Evolutionary conservation across 2,329 filamentous ascomycete genomes (phyloP).

Genomic region (Colletotrichum sp.): DNA sequence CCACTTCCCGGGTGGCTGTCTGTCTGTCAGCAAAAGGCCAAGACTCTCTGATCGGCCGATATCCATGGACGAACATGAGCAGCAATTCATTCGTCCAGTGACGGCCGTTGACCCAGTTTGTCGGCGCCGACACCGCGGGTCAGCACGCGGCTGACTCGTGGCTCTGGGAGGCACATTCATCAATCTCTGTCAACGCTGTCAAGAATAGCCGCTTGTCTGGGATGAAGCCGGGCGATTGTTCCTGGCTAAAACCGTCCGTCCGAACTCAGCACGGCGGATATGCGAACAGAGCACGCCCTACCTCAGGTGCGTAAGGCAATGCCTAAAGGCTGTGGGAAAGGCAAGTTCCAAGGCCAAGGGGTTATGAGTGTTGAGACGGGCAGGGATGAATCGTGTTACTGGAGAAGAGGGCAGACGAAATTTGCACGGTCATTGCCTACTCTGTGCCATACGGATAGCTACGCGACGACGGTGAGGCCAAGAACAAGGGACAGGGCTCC

Average conservation of each 20-base stretch:
- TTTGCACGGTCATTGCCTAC: background rate
- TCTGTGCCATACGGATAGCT: background rate
- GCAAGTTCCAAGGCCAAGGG: background rate
- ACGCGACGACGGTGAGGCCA: background rate
- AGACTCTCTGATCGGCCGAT: background rate
- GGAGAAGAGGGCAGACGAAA: background rate
- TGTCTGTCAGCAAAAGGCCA: background rate
- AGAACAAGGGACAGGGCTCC: background rate
- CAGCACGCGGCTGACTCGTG: background rate
- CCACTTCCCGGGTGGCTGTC: background rate
- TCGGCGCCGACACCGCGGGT: background rate
- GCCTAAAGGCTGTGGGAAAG: background rate
- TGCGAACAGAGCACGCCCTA: background rate
- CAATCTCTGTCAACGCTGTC: background rate
- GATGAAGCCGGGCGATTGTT: background rate
- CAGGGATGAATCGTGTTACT: background rate
- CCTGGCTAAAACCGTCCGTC: background rate
- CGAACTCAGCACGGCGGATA: background rate
- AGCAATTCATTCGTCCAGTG: background rate
- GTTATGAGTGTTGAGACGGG: background rate
- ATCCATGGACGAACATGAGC: background rate
- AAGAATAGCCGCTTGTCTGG: slow-evolving; percentile 1
- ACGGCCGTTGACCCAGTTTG: background rate
- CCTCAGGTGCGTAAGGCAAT: background rate
- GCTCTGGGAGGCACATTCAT: background rate